Base-by-base conservation (phyloP, 2,329 filamentous ascomycete genomes). In the Ciborinia camelliae region DNA sequence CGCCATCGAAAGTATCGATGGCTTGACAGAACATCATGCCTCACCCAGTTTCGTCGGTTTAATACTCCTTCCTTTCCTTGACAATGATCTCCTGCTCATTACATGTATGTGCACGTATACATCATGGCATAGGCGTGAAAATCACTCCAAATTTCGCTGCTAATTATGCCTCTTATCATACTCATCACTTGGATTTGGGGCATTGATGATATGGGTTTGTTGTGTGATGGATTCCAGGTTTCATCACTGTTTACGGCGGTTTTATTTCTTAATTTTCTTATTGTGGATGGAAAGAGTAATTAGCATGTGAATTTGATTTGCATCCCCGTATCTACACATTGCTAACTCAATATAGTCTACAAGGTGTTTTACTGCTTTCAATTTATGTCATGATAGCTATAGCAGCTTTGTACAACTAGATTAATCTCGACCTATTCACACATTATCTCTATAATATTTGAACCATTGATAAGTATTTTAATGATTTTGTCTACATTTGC, bases 61-160 rank as follows among this genome's bases (percentile, higher is more conserved):
- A 62, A 90, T 91, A 54, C 78, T 91, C 32, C 89, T 91, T 58
- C 89, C 89, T 3, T 91, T 91, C 68, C 89, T 91, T 41, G 89
- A 89, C 37, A 91, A 91, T 70, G 89, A 89, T 1, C 72, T 89
- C 91, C 91, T 90, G 1, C 90, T 90, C 10, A 88, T 91, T 26
- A 87, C 91, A 43, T 89, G 91, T 45, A 43, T 89, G 91, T 45
- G 89, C 90, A 0, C 81, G 86, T 67, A 84, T 90, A 90, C 39
- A 90, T 92, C 79, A 87, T 88, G 89, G 92, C 61, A 89, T 90
- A 45, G 89, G 92, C 71, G 89, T 90, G 54, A 90, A 88, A 66
- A 90, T 88, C 54, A 76, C 86, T 92, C 73, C 90, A 92, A 77
- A 92, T 92, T 70, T 89, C 90, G 23, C 81, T 92, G 52, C 86